Evolutionary conservation across 495 filamentous ascomycete genomes (phyloP).

Genomic region (Aeminium ludgeri): DNA sequence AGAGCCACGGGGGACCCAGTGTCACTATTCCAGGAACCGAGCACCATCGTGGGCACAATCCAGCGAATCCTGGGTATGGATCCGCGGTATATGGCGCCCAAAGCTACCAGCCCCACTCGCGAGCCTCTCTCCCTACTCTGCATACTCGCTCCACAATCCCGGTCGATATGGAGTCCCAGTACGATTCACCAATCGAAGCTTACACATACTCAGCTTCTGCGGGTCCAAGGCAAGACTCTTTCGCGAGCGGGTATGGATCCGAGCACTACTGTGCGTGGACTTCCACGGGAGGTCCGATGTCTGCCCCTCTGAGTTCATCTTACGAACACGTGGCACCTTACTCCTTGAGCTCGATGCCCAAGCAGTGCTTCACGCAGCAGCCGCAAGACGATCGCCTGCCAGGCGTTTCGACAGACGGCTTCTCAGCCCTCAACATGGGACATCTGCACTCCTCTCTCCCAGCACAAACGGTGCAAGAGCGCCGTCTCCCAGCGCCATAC

Average conservation of each 20-base stretch:
- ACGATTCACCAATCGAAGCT: conserved; percentile 11
- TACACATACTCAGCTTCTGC: conserved; percentile 8
- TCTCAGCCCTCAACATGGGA: conserved; percentile 22
- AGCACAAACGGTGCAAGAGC: conserved; percentile 10
- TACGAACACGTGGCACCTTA: conserved; percentile 9
- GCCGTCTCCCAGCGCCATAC: conserved; percentile 10
- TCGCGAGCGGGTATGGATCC: conserved; percentile 8
- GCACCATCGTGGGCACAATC: no score
- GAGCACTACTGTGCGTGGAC: conserved; percentile 12
- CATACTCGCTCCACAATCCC: conserved; percentile 6
- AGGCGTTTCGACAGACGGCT: conserved; percentile 10
- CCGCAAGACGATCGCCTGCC: conserved; percentile 8
- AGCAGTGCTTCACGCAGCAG: background rate
- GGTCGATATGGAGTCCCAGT: conserved; percentile 3
- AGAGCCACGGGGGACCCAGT: no score
- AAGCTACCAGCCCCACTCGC: background rate
- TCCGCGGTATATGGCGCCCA: background rate
- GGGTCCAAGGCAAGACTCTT: conserved; percentile 9
- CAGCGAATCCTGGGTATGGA: no score
- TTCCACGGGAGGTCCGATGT: conserved; percentile 2
- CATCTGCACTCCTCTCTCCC: conserved; percentile 20
- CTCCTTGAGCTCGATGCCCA: conserved; percentile 7
- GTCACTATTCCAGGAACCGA: no score
- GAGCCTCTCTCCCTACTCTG: conserved; percentile 10
- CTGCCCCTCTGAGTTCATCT: conserved; percentile 2